Conservation (phyloP, 768 basidiomycete species). For the Calocera viscosa region DNA sequence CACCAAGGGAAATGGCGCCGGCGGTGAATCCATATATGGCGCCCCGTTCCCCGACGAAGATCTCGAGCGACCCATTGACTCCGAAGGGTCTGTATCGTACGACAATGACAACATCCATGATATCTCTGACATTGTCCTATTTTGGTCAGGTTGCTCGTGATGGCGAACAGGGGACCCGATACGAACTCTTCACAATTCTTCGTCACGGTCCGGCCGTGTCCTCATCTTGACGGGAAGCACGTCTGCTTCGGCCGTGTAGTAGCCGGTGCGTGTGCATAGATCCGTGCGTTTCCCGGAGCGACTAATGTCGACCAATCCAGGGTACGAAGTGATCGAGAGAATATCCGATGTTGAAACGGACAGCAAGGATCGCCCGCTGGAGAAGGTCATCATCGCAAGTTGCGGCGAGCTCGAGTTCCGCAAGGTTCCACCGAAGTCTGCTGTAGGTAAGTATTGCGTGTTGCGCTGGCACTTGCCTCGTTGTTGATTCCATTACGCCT, state of each 20-base stretch:
- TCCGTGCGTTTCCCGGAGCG: conserved; percentile 37
- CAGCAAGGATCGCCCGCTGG: conserved; percentile 57
- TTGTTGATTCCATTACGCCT: not conserved
- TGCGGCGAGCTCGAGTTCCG: conserved; percentile 77
- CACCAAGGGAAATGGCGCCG: conserved; percentile 63
- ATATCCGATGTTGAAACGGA: conserved; percentile 58
- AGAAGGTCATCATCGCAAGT: conserved; percentile 54
- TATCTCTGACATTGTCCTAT: not conserved
- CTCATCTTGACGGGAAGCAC: conserved; percentile 56
- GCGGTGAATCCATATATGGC: conserved; percentile 74
- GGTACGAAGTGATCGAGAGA: conserved; percentile 38
- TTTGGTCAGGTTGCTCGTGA: conserved; percentile 53
- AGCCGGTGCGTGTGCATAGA: conserved; percentile 26
- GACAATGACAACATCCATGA: not conserved
- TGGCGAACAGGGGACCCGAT: conserved; percentile 77
- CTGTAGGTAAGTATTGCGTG: not conserved
- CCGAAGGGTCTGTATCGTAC: conserved; percentile 40
- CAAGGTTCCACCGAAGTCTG: conserved; percentile 24
- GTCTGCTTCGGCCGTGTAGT: conserved; percentile 31
- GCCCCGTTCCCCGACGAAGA: conserved; percentile 68
- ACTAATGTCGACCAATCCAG: conserved; percentile 28
- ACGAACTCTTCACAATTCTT: conserved; percentile 86
- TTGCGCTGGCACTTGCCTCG: conserved; percentile 10
- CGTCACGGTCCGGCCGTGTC: conserved; percentile 61
- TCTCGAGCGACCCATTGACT: conserved; percentile 47